Evolutionary conservation across 202 grass and related monocot genomes (phyloP).

Genomic region (Carex sylvatica): DNA sequence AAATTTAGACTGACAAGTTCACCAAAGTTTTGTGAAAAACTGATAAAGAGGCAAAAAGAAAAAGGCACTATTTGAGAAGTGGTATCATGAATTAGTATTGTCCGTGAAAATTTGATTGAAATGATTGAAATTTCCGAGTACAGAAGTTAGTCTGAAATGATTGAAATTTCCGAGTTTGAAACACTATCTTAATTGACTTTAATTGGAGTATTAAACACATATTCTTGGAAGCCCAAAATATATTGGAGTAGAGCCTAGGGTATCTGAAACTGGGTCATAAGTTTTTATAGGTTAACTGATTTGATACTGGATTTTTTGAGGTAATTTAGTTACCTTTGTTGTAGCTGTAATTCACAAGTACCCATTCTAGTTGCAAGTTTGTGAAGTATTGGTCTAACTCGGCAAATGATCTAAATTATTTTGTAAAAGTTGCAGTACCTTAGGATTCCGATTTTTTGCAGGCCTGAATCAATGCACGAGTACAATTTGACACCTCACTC

Average conservation of each 20-base stretch:
- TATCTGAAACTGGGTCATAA: neutral
- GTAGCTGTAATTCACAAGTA: neutral
- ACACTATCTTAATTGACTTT: neutral
- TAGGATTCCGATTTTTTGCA: conserved; percentile 32
- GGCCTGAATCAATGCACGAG: conserved; percentile 95
- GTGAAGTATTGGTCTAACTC: neutral
- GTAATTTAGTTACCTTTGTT: neutral
- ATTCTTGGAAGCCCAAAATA: neutral
- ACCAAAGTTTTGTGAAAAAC: neutral
- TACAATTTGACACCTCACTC: conserved; percentile 96
- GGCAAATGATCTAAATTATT: neutral
- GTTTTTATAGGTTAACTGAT: neutral
- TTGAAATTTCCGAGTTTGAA: neutral
- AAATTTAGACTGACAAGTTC: neutral
- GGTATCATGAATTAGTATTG: neutral
- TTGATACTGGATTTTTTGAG: neutral
- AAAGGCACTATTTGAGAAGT: neutral
- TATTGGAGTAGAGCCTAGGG: neutral
- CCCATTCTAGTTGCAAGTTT: neutral
- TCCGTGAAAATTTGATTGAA: neutral
- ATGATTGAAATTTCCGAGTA: neutral
- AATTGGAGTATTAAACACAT: neutral
- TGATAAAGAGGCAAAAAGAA: neutral
- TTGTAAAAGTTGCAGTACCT: neutral
- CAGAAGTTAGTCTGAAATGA: neutral